These are phyloP conservation scores for Smittium culicis DNA, from an alignment of 371 early-diverging fungal genomes.

Conservation along the genomic window DNA sequence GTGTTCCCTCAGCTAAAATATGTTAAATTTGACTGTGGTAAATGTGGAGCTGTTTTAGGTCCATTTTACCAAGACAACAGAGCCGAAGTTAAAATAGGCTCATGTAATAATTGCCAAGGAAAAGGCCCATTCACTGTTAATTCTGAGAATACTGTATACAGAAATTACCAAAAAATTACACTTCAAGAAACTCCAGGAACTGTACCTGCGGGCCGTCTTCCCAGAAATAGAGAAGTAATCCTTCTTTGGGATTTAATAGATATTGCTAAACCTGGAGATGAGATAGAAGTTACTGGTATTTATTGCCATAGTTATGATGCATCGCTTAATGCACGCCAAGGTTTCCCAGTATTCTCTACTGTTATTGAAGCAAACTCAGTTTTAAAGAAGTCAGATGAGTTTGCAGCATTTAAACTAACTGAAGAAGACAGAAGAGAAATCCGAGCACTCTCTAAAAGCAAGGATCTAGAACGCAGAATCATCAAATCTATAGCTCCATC, in stretches of 20 bases:
- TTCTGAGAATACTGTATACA: slow-evolving; percentile 89
- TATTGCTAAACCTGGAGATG: slow-evolving; percentile 95
- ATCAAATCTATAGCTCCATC: slow-evolving; percentile 96
- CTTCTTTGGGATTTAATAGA: slow-evolving; percentile 97
- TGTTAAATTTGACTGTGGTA: slow-evolving; percentile 93
- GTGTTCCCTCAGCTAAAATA: slow-evolving; percentile 96
- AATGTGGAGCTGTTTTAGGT: slow-evolving; percentile 88
- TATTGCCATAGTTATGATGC: slow-evolving; percentile 94
- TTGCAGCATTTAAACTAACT: slow-evolving; percentile 65
- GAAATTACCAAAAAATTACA: slow-evolving; percentile 96
- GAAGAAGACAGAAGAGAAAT: slow-evolving; percentile 89
- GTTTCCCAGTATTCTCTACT: slow-evolving; percentile 96
- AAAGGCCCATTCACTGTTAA: slow-evolving; percentile 88
- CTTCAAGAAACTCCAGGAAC: slow-evolving; percentile 97
- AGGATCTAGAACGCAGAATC: slow-evolving; percentile 69
- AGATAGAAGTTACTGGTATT: slow-evolving; percentile 94
- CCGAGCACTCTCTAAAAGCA: slow-evolving; percentile 59
- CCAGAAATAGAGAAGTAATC: slow-evolving; percentile 91
- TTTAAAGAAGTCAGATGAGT: slow-evolving; percentile 73
- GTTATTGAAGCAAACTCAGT: slow-evolving; percentile 92
- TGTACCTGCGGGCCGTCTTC: slow-evolving; percentile 94
- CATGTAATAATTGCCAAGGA: slow-evolving; percentile 89
- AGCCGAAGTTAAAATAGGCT: slow-evolving; percentile 67
- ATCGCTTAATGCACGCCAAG: slow-evolving; percentile 80
- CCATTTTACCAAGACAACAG: slow-evolving; percentile 91